These are phyloP conservation scores for Bipolaris oryzae DNA, from an alignment of 2,329 filamentous ascomycete species.

Conservation along the genomic window DNA sequence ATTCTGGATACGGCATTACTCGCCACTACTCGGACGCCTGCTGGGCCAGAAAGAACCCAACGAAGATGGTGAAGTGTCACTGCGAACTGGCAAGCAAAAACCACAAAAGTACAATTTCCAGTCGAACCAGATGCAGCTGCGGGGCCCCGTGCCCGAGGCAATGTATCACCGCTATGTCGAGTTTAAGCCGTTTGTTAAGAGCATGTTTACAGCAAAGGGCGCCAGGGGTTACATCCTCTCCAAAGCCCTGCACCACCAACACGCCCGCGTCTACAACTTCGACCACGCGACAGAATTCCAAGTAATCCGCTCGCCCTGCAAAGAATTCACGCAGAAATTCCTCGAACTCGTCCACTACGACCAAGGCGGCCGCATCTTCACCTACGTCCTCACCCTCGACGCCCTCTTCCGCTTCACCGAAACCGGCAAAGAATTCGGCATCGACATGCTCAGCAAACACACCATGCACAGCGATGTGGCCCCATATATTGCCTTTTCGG, in stretches of 20 bases:
- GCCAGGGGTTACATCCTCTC: constrained; percentile 80
- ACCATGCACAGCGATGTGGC: constrained; percentile 96
- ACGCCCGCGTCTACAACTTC: constrained; percentile 87
- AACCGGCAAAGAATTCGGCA: constrained; percentile 92
- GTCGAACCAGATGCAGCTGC: constrained; percentile 86
- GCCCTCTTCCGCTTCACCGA: constrained; percentile 89
- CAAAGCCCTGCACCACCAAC: constrained; percentile 87
- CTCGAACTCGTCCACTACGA: constrained; percentile 86
- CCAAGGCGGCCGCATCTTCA: constrained; percentile 84
- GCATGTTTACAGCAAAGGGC: constrained; percentile 82
- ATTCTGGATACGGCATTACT: constrained; percentile 82
- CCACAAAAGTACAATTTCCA: constrained; percentile 87
- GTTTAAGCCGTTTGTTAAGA: constrained; percentile 86
- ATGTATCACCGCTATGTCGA: constrained; percentile 94
- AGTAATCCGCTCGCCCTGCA: constrained; percentile 67
- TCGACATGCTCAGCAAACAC: constrained; percentile 92
- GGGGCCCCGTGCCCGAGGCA: constrained; percentile 77
- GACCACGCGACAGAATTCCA: constrained; percentile 77
- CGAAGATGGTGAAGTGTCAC: constrained; percentile 38
- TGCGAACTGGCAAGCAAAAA: constrained; percentile 52
- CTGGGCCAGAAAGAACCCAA: constrained; percentile 67
- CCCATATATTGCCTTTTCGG: constrained; percentile 88
- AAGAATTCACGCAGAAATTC: constrained; percentile 77
- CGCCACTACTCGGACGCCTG: constrained; percentile 83
- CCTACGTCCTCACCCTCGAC: constrained; percentile 89